Evolutionary conservation across 768 basidiomycete genomes (phyloP).

Genomic region (Leccinum broughii): DNA sequence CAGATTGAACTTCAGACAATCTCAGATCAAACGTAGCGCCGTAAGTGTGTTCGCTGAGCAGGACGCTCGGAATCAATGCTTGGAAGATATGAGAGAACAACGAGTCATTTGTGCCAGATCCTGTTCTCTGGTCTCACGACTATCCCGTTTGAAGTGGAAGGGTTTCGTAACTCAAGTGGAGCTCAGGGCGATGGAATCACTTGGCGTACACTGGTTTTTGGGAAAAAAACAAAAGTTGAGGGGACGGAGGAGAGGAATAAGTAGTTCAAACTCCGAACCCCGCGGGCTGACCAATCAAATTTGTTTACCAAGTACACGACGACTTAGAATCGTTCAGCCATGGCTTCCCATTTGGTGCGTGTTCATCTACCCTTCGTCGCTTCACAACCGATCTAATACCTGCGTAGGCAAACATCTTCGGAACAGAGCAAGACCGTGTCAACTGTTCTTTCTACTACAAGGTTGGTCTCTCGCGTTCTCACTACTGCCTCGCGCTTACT

Average conservation of each 20-base stretch:
- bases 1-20: neutral
- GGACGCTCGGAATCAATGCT: neutral
- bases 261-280: conserved; percentile 24
- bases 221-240: no score
- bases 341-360: conserved; percentile 78
- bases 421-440: conserved; percentile 92
- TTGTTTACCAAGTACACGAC: conserved; percentile 3
- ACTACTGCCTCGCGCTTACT: conserved; percentile 3
- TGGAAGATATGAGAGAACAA: neutral
- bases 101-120: neutral
- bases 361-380: neutral
- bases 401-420: conserved; percentile 87
- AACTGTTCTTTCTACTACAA: conserved; percentile 99
- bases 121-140: neutral
- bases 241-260: neutral
- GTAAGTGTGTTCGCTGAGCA: no score
- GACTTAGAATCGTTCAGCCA: conserved; percentile 16
- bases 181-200: neutral
- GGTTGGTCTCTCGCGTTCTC: conserved; percentile 41
- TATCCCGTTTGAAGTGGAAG: neutral
- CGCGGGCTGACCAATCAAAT: conserved; percentile 19
- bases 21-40: neutral
- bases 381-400: conserved; percentile 3
- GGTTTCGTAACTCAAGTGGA: neutral
- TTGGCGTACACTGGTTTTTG: no score